Conservation (phyloP, 805 yeast genomes). For the Sporopachydermia lactativora region DNA sequence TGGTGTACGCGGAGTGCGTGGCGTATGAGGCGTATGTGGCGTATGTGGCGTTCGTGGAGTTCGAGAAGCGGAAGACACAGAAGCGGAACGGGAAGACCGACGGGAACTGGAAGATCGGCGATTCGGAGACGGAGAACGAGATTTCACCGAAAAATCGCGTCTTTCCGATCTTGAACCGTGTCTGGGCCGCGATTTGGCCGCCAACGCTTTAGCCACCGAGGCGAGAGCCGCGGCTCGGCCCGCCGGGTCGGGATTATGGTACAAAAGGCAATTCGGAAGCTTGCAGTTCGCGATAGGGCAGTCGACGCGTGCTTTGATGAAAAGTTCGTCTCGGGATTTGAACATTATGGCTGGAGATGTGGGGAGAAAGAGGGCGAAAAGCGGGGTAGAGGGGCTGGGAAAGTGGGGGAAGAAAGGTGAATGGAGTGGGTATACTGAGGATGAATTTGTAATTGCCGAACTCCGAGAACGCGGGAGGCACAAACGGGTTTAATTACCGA, state of each 20-base stretch:
- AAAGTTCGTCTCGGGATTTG: background rate
- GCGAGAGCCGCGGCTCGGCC: background rate
- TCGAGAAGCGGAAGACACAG: background rate
- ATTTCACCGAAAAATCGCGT: too few relatives aligned
- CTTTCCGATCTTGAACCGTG: conserved; percentile 38
- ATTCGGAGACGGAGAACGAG: too few relatives aligned
- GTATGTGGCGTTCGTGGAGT: background rate
- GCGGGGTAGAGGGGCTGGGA: too few relatives aligned
- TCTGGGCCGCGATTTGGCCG: conserved; percentile 61
- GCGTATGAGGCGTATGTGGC: background rate
- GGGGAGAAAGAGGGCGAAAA: too few relatives aligned
- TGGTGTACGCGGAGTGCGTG: background rate
- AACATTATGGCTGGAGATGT: background rate
- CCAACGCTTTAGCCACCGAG: conserved; percentile 20
- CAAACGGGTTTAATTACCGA: too few relatives aligned
- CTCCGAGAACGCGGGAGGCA: too few relatives aligned
- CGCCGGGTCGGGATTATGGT: background rate
- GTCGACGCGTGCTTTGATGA: background rate
- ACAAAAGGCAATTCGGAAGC: background rate
- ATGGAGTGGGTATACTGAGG: too few relatives aligned
- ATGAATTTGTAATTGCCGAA: too few relatives aligned
- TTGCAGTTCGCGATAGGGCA: background rate
- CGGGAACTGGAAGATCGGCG: too few relatives aligned
- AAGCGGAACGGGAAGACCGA: background rate
- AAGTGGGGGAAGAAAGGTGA: too few relatives aligned